Conservation (phyloP, 306 rosid genomes). For the Lotus japonicus region DNA sequence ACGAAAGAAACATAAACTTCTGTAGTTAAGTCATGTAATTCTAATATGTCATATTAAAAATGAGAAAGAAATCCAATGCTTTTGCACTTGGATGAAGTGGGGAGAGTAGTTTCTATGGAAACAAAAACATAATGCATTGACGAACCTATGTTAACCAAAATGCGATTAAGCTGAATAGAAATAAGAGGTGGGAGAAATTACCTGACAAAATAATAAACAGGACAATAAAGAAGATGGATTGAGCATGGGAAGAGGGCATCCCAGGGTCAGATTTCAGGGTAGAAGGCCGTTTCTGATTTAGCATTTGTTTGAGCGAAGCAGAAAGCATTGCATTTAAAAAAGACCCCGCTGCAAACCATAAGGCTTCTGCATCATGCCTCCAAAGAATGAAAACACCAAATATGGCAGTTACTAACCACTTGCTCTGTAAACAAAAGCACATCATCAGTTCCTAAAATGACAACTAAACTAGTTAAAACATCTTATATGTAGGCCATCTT, state of each 20-base stretch:
- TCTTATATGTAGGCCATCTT: too few species aligned
- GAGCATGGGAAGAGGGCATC: conserved; percentile 86
- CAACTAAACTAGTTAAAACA: too few species aligned
- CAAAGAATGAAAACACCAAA: conserved; percentile 44
- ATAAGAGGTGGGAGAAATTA: conserved; percentile 30
- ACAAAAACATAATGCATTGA: too few species aligned
- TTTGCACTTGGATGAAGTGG: neutral
- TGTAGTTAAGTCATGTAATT: neutral
- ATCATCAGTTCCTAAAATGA: neutral
- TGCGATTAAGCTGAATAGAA: neutral
- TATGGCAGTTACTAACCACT: conserved; percentile 47
- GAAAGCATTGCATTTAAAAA: conserved; percentile 43
- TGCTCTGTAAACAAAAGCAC: conserved; percentile 48
- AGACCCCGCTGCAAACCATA: conserved; percentile 61
- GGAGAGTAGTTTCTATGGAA: neutral
- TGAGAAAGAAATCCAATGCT: neutral
- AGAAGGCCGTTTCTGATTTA: conserved; percentile 73
- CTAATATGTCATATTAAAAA: neutral
- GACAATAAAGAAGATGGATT: conserved; percentile 49
- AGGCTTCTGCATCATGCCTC: conserved; percentile 70
- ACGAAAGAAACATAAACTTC: neutral
- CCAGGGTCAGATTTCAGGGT: conserved; percentile 64
- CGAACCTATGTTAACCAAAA: too few species aligned
- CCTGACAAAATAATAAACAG: conserved; percentile 39
- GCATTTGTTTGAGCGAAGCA: conserved; percentile 36